A percentile compares a stretch with the other conserved stretches of the same genome.
phyloP scores from a whole-genome alignment of 1,284 basidiomycete species.

The Ceratobasidium sp. region DNA sequence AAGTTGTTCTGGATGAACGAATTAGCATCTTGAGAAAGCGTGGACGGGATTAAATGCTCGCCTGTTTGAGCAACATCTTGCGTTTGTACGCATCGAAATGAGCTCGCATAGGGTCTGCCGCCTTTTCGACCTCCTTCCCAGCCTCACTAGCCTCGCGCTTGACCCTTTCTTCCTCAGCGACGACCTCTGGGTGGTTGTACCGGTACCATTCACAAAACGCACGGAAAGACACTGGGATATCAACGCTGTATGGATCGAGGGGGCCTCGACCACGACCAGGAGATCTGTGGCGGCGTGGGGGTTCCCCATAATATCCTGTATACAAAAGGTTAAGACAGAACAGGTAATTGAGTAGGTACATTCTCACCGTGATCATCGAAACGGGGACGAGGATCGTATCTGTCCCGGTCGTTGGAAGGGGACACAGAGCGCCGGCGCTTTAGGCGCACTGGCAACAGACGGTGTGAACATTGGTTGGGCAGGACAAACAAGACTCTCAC shows the following conservation, averaged over 20 bases:
- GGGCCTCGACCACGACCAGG: conserved; percentile 53
- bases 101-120: conserved; percentile 77
- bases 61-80: conserved; percentile 83
- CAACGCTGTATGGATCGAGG: conserved; percentile 78
- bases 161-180: conserved; percentile 78
- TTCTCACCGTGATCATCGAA: conserved; percentile 71
- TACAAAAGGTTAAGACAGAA: neutral
- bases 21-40: conserved; percentile 46
- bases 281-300: conserved; percentile 56
- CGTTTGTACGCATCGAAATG: conserved; percentile 93
- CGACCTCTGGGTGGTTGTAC: conserved; percentile 75
- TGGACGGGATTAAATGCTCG: conserved; percentile 53
- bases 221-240: conserved; percentile 80
- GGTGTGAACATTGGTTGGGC: conserved; percentile 19
- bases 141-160: conserved; percentile 77
- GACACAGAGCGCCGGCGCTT: conserved; percentile 85
- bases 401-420: conserved; percentile 77
- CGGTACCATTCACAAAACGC: conserved; percentile 93
- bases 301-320: conserved; percentile 48
- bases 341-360: conserved; percentile 38
- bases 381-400: conserved; percentile 79
- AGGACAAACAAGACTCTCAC: conserved; percentile 49
- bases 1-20: conserved; percentile 77
- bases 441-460: conserved; percentile 52
- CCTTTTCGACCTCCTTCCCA: conserved; percentile 59